These are phyloP conservation scores for Erodium trifolium DNA, from an alignment of 441 rosid genomes.

Conservation along the genomic window DNA sequence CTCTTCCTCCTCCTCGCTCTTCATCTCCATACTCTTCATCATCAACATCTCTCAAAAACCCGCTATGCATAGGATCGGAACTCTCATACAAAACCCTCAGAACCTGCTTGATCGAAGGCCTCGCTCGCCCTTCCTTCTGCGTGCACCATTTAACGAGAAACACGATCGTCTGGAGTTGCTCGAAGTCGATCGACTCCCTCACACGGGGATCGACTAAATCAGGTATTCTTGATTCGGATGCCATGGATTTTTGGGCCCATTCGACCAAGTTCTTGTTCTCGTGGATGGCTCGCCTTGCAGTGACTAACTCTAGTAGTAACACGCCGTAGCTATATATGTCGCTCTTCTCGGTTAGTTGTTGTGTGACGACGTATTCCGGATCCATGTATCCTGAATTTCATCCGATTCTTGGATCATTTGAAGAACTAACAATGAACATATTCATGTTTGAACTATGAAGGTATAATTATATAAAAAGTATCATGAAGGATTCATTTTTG, in stretches of 20 bases:
- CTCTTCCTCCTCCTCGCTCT: conserved; percentile 40
- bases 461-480: too few relatives aligned
- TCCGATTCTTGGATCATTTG: too few relatives aligned
- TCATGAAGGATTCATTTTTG: too few relatives aligned
- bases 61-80: conserved; percentile 69
- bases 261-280: conserved; percentile 74
- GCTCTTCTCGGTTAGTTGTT: conserved; percentile 75
- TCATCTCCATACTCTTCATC: conserved; percentile 42
- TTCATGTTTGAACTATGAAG: too few relatives aligned
- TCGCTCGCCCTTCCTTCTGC: conserved; percentile 59
- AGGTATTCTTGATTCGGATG: conserved; percentile 42
- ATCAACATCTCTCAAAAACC: conserved; percentile 56
- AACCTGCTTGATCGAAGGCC: conserved; percentile 90
- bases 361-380: conserved; percentile 50
- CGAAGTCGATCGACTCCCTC: conserved; percentile 47
- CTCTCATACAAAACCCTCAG: conserved; percentile 73
- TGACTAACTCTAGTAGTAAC: conserved; percentile 66
- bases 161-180: conserved; percentile 61
- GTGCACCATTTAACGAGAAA: conserved; percentile 81
- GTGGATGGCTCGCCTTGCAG: conserved; percentile 63
- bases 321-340: conserved; percentile 95
- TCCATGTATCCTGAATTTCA: conserved; percentile 52
- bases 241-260: conserved; percentile 49
- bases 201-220: conserved; percentile 65
- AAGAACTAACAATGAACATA: too few relatives aligned